A percentile compares a stretch with the other conserved stretches of the same genome.
Evolutionary conservation across 2,329 filamentous ascomycete species (phyloP).

Genomic region (Penicillium sp.): DNA sequence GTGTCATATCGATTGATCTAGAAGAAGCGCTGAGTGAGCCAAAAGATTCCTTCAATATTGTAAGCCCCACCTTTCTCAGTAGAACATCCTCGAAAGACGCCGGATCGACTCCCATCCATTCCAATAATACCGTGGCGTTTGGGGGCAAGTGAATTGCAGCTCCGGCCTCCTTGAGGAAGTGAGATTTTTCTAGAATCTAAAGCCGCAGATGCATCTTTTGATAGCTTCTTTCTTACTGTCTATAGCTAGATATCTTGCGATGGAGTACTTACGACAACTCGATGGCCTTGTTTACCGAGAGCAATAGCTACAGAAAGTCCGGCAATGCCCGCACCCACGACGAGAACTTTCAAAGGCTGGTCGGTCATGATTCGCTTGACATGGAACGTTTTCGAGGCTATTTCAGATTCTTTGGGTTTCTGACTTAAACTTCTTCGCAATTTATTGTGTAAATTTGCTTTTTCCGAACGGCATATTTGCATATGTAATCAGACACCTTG

Average conservation of each 20-base stretch:
- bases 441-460: no score
- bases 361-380: neutral
- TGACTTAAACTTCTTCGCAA: no score
- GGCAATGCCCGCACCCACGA: constrained; percentile 36
- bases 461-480: no score
- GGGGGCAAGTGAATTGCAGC: constrained; percentile 28
- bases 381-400: no score
- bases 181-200: constrained; percentile 31
- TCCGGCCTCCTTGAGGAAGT: constrained; percentile 25
- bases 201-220: neutral
- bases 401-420: no score
- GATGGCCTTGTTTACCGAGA: constrained; percentile 32
- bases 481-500: no score
- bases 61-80: neutral
- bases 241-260: neutral
- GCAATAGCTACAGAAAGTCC: constrained; percentile 35
- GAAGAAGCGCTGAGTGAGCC: neutral
- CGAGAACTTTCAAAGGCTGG: constrained; percentile 17
- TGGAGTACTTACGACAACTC: constrained; percentile 29
- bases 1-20: constrained; percentile 22
- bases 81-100: constrained; percentile 19
- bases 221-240: neutral
- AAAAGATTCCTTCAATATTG: neutral
- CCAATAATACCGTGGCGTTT: constrained; percentile 26
- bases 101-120: constrained; percentile 24